Evolutionary conservation across 352 stramenopile species (phyloP).

Genomic region (Pythium brachiatum): DNA sequence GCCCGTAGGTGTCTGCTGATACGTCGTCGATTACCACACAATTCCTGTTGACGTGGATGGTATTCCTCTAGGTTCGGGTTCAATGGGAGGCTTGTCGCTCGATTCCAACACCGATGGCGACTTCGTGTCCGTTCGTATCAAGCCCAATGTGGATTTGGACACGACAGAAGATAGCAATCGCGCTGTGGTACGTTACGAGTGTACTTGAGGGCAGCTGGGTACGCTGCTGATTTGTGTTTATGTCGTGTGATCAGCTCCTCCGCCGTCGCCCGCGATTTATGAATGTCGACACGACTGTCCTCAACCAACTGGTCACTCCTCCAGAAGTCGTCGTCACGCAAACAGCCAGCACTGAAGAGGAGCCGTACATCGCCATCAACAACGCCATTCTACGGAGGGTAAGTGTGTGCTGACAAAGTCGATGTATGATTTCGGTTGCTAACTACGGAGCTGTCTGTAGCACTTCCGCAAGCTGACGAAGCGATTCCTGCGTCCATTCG

Average conservation of each 20-base stretch:
- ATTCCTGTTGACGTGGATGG: background rate
- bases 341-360: conserved; percentile 54
- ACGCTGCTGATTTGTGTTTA: too few relatives aligned
- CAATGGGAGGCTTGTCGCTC: background rate
- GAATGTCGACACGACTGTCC: conserved; percentile 48
- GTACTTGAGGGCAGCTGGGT: too few relatives aligned
- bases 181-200: conserved; percentile 40
- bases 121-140: conserved; percentile 44
- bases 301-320: conserved; percentile 65
- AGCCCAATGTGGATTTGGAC: conserved; percentile 49
- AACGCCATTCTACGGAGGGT: conserved; percentile 81
- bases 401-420: background rate
- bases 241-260: conserved; percentile 37
- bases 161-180: conserved; percentile 34
- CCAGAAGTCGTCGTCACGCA: conserved; percentile 44
- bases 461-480: conserved; percentile 87
- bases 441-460: conserved; percentile 21
- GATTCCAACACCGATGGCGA: conserved; percentile 26
- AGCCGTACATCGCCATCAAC: conserved; percentile 77
- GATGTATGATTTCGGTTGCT: background rate
- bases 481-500: conserved; percentile 83
- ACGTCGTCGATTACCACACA: background rate
- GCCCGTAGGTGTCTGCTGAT: background rate
- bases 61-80: background rate
- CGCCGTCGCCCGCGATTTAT: conserved; percentile 58